Percentiles rank a stretch among this genome's conserved stretches.
Conservation (phyloP, 2,329 filamentous ascomycete genomes). For the Xylariaceae sp. region DNA sequence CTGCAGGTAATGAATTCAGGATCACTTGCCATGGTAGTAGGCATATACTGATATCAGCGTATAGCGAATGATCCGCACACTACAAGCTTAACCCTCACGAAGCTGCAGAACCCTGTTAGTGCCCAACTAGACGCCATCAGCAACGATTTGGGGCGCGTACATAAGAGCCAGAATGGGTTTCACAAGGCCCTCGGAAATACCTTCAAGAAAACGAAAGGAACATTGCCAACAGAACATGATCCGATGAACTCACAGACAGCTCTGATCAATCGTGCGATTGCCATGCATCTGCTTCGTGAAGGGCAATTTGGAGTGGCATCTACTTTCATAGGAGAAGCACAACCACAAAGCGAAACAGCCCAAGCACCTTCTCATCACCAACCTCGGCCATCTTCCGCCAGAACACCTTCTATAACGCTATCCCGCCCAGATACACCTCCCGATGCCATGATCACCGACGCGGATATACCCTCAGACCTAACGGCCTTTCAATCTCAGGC, state of each 20-base stretch:
- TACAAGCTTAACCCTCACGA: conserved; percentile 76
- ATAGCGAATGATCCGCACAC: conserved; percentile 67
- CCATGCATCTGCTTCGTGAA: conserved; percentile 94
- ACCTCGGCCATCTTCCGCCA: too few relatives aligned
- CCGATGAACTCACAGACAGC: conserved; percentile 75
- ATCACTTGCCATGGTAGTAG: background rate
- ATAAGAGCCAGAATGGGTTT: conserved; percentile 82
- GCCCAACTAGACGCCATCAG: conserved; percentile 80
- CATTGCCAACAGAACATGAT: conserved; percentile 80
- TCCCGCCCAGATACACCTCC: conserved; percentile 25
- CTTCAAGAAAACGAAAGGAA: conserved; percentile 71
- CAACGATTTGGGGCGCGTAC: conserved; percentile 80
- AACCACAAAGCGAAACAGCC: conserved; percentile 38
- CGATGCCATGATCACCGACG: conserved; percentile 39
- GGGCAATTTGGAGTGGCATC: conserved; percentile 89
- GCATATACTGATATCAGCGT: conserved; percentile 14
- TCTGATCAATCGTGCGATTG: conserved; percentile 90
- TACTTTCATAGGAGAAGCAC: conserved; percentile 79
- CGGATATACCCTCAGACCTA: conserved; percentile 52
- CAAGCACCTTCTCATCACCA: conserved; percentile 30
- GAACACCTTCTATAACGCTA: conserved; percentile 24
- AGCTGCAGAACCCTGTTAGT: conserved; percentile 85
- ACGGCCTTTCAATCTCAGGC: conserved; percentile 66
- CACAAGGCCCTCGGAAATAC: conserved; percentile 83
- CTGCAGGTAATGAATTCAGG: conserved; percentile 59